phyloP scores from a whole-genome alignment of 495 filamentous ascomycete species.

The Pseudevernia furfuracea region DNA sequence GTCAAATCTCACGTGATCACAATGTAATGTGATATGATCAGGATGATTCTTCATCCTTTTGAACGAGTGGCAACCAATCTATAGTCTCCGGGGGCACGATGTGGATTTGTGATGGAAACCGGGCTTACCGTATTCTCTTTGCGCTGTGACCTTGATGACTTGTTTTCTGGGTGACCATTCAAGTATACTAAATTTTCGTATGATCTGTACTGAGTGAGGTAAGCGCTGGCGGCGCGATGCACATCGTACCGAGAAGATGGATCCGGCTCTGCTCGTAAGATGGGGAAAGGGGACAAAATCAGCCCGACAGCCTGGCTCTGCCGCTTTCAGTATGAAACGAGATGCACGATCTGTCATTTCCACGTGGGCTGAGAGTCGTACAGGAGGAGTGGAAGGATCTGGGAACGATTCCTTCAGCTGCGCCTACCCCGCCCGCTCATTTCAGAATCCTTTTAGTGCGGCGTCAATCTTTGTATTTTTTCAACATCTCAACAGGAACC shows the following conservation, averaged over 20 bases:
- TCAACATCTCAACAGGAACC: too few species aligned
- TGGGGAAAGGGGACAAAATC: neutral
- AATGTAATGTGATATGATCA: neutral
- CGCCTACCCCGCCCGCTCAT: neutral
- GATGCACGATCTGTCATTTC: neutral
- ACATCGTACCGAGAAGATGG: neutral
- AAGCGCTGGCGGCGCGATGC: neutral
- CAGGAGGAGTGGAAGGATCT: neutral
- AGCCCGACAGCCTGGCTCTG: neutral
- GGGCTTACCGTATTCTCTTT: neutral
- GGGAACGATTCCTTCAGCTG: neutral
- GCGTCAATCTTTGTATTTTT: neutral
- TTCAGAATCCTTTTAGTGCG: conserved; percentile 1
- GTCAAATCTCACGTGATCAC: too few species aligned
- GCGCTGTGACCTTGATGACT: neutral
- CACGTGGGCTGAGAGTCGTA: neutral
- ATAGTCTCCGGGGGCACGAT: too few species aligned
- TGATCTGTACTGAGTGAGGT: neutral
- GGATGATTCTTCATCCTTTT: neutral
- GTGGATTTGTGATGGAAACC: neutral
- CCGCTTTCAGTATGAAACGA: neutral
- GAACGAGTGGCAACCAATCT: neutral
- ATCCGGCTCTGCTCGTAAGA: neutral
- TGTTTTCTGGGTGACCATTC: neutral
- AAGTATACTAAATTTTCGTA: neutral